Base-by-base conservation (phyloP, 148 eudicot genomes). In the Selenicereus undatus region DNA sequence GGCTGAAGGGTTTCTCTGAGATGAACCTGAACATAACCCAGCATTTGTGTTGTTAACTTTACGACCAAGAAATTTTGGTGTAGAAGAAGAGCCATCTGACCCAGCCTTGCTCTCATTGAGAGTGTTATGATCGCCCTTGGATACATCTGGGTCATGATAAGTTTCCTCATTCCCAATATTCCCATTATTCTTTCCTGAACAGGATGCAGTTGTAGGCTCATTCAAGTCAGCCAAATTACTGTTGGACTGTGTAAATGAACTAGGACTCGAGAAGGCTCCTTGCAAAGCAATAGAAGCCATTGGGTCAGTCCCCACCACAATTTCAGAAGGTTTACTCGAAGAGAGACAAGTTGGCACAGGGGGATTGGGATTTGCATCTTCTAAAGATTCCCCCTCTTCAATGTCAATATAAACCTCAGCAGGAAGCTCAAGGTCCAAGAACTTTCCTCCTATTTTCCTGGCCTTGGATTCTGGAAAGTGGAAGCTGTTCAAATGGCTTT, bases 381-480 rank as follows among this genome's bases (percentile, higher is more conserved):
- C 71, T 24, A 83, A 75, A 43, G 50, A 51, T 64, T 76, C 86
- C 78, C 69, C 82, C 42, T 84, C 88, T 79, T 88, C 92, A 73
- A 75, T 79, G 54, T 85, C 86, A 22, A 87, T 75, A 56, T 88
- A 88, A 32, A 81, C 86, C 83, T 88, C 89, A 76, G 87, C 91
- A 29, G 89, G 89, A 85, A 90, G 92, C 70, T 88, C 89, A 71
- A 90, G 92, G 75, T 90, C 88, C 54, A 90, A 84, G 36, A 78
- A 52, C 82, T 85, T 88, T 81, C 82, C 81, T 24, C 83, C 85
- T 24, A 88, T 62, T 35, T 76, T 89, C 83, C 78, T 83, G 74
- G 35, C 78, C 77, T 84, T 83, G 32, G 82, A 76, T 36, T 73
- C 78, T 29, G 36, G 79, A 83, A 51, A 14, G 20, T 62, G 68